Evolutionary conservation across 495 filamentous ascomycete species (phyloP).

Genomic region (Cercophora scortea): DNA sequence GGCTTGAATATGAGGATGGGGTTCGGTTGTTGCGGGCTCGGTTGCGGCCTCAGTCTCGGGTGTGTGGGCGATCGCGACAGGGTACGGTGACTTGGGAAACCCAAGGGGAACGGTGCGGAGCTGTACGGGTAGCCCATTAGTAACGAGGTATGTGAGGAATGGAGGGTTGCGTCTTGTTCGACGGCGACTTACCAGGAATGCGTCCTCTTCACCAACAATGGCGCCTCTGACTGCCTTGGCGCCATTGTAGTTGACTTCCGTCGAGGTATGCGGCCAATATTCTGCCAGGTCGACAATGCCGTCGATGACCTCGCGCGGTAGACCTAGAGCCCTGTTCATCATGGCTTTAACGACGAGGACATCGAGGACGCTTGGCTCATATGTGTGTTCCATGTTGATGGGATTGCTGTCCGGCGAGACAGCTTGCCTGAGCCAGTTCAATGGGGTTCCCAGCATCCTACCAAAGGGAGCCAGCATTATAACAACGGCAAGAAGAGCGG

Average conservation of each 20-base stretch:
- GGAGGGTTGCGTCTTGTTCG: neutral
- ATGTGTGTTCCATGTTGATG: neutral
- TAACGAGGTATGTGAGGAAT: neutral
- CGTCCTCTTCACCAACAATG: conserved; percentile 15
- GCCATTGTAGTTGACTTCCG: conserved; percentile 13
- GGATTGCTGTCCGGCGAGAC: neutral
- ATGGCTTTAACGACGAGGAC: conserved; percentile 39
- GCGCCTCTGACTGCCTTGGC: conserved; percentile 11
- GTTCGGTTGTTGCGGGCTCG: too few relatives aligned
- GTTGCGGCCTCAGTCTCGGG: conserved; percentile 2
- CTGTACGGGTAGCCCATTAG: conserved; percentile 8
- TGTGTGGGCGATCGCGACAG: conserved; percentile 10
- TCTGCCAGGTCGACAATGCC: conserved; percentile 59
- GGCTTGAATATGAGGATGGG: too few relatives aligned
- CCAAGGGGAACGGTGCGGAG: conserved; percentile 36
- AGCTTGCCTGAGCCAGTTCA: neutral
- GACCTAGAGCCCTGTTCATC: conserved; percentile 24
- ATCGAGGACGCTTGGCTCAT: conserved; percentile 32
- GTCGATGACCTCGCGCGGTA: conserved; percentile 62
- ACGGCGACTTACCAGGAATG: conserved; percentile 27
- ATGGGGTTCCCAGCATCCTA: neutral
- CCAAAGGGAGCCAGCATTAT: neutral
- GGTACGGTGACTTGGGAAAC: conserved; percentile 19
- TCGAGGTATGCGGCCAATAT: conserved; percentile 56
- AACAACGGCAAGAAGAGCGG: too few relatives aligned